Base-by-base conservation (phyloP, 2,329 filamentous ascomycete species). In the Lachnellula subtilissima region DNA sequence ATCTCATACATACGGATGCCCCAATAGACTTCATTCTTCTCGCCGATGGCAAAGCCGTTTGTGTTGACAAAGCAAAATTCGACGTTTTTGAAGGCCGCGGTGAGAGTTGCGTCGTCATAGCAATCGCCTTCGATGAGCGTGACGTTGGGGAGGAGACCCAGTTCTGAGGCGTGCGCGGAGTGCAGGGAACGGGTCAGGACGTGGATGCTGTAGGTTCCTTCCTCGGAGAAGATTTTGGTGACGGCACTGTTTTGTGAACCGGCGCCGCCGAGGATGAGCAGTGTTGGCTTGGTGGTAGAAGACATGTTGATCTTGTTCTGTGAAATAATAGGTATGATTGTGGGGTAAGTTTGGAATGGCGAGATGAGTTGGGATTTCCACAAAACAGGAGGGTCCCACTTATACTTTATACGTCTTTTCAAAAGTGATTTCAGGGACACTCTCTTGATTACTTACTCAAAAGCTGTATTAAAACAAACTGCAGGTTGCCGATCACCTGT, bases 11-110 rank as follows among this genome's bases (percentile, higher is more conserved):
- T 53, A 5, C 65, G 50, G 35, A 66, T 56, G 1, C 62, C 62
- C 42, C 61, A 66, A 53, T 61, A 67, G 3, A 61, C 48, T 53
- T 67, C 65, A 25, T 51, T 53, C 45, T 65, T 66, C 39, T 67
- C 61, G n/a, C 65, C 65, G 14, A 65, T 22, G 6, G 60, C 62
- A 37, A 67, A 67, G 6, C 64, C 63, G 48, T 67, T 62, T 4
- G 58, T 61, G 37, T 67, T 67, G 5, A 65, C 59, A 37, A 60
- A 67, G 17, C 56, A 54, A 7, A 55, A 54, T 15, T 62, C 56
- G 7, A 61, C 56, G n/a, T 54, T 61, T 22, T 47, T 28, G 53
- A 67, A 61, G 5, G 57, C 60, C 7, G 50, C 51, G 12, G 15
- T 48, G n/a, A 63, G 58, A 9, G 49, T 52, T 4, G 53, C 35